Evolutionary conservation across 2,329 filamentous ascomycete genomes (phyloP), one percentile per base, ranked within the genome.

Genomic region (Monosporascus sp.): DNA sequence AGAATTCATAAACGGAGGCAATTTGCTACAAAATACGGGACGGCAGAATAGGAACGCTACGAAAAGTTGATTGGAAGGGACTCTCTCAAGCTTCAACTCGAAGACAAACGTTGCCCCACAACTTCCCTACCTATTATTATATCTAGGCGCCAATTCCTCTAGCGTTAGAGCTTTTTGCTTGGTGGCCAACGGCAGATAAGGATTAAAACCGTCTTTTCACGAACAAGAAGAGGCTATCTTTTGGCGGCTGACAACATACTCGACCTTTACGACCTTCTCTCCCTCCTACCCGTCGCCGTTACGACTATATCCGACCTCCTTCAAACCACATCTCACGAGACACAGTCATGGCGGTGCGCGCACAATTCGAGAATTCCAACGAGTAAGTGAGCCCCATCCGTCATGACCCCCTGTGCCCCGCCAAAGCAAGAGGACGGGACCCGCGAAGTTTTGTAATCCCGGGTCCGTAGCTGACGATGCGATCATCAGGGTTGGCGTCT

Each of bases 341-440:
- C 50, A 59, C 50, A 47, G 77, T 65, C 67, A 87, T 87, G 84
- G 82, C 84, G 68, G 82, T 87, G 54, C 82, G 84, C 68, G 84
- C 84, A 63, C 84, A 91, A 71, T 94, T 94, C 71, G 89, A 94
- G 76, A 93, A 92, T 78, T 93, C 88, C 66, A 93, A 93, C 77
- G 89, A 94, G 89, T 93, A 78, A 70, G 86, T 77, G 22, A 54
- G 55, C 62, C 62, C 60, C 54, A 58, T 51, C 55, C 55, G 52
- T 46, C 15, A 14, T 14, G 9, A 14, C 31, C 31, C 31, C 31
- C 11, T 14, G 40, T 43, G 18, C 40, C 40, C 40, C 40, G 40
- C 40, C 40, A 20, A 20, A 17, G 37, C 55, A 48, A 52, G 46
- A 51, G 51, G 50, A 59, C 51, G 49, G 53, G 58, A 58, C 54